Percentiles rank a stretch among this genome's conserved stretches.
Evolutionary conservation across 169 alveolate species (phyloP).

Genomic region (Perkinsus marinus): DNA sequence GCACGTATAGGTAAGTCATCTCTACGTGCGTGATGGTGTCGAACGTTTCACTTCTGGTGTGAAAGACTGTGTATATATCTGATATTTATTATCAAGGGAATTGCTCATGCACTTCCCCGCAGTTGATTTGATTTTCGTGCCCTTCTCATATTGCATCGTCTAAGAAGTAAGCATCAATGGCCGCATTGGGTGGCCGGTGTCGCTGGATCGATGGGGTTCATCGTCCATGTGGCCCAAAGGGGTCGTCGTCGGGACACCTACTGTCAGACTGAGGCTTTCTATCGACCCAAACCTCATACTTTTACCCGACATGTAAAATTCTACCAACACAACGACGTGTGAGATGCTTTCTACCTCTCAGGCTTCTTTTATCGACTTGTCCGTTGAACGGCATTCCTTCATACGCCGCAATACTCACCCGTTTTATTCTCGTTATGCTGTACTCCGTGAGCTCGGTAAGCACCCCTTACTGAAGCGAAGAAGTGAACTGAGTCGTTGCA

Average conservation of each 20-base stretch:
- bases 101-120: too few species aligned
- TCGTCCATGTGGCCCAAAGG: background rate
- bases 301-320: background rate
- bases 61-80: too few species aligned
- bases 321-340: background rate
- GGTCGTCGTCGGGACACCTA: background rate
- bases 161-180: background rate
- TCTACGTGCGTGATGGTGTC: too few species aligned
- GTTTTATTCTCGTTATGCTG: background rate
- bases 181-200: background rate
- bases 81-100: too few species aligned
- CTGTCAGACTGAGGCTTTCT: background rate
- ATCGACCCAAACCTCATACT: background rate
- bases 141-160: too few species aligned
- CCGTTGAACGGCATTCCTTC: background rate
- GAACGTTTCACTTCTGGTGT: too few species aligned
- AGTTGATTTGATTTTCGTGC: too few species aligned
- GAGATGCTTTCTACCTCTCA: background rate
- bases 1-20: too few species aligned
- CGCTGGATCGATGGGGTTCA: background rate
- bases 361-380: background rate
- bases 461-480: too few species aligned
- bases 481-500: too few species aligned
- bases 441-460: background rate
- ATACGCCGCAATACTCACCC: background rate